Conservation (phyloP, 2,329 filamentous ascomycete species). For the Spiromastix sp. region DNA sequence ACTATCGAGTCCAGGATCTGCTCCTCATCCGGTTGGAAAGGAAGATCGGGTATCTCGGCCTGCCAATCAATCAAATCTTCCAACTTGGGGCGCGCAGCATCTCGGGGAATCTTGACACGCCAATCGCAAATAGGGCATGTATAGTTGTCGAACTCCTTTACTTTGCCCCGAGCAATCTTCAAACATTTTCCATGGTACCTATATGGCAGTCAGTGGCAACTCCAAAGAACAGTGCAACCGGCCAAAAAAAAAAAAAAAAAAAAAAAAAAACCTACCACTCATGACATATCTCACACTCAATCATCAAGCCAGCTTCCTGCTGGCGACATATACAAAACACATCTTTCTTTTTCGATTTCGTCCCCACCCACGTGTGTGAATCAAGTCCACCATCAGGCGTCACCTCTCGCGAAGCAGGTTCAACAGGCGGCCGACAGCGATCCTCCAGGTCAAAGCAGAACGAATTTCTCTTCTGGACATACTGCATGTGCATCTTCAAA, state of each 20-base stretch:
- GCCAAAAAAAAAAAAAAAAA: constrained; percentile 2
- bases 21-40: constrained; percentile 95
- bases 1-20: constrained; percentile 78
- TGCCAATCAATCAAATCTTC: constrained; percentile 80
- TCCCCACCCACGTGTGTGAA: constrained; percentile 25
- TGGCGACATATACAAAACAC: constrained; percentile 96
- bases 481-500: constrained; percentile 85
- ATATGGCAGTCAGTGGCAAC: constrained; percentile 17
- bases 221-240: constrained; percentile 1
- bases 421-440: constrained; percentile 78
- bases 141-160: constrained; percentile 97
- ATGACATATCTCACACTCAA: constrained; percentile 94
- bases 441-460: constrained; percentile 89
- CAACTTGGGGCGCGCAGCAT: constrained; percentile 88
- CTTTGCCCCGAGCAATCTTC: constrained; percentile 93
- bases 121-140: constrained; percentile 98
- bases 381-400: constrained; percentile 50
- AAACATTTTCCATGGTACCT: constrained; percentile 98
- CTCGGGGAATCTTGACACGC: constrained; percentile 90
- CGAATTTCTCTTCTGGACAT: constrained; percentile 78
- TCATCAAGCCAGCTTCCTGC: constrained; percentile 97
- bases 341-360: constrained; percentile 55
- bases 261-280: constrained; percentile 61
- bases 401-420: constrained; percentile 80
- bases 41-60: constrained; percentile 67